Percentiles rank a stretch among this genome's conserved stretches.
phyloP scores from a whole-genome alignment of 2,329 filamentous ascomycete genomes.

The Cryphonectria japonica region DNA sequence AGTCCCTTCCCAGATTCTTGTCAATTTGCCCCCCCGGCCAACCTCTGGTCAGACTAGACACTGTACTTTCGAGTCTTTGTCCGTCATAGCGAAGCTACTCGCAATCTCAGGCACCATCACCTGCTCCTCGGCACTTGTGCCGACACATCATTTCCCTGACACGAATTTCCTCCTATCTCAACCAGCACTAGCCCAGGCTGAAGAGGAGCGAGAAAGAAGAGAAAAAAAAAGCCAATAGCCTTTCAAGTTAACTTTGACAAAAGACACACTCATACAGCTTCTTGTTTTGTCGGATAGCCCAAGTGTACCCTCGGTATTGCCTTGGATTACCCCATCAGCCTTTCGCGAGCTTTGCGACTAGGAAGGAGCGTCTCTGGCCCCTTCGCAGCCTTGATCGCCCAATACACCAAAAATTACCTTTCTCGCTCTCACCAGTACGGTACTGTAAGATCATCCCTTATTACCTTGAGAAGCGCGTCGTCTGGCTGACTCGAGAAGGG shows the following conservation, averaged over 20 bases:
- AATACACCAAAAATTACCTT: background rate
- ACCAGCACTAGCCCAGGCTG: background rate
- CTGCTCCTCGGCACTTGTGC: constrained; percentile 6
- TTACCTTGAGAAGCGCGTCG: background rate
- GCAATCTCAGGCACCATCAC: constrained; percentile 15
- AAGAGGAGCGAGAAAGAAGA: background rate
- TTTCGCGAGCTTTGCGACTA: constrained; percentile 1
- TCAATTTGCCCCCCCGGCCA: constrained; percentile 32
- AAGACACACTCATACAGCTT: background rate
- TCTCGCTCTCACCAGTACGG: background rate
- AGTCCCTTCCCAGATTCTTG: constrained; percentile 31
- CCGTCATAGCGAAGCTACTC: constrained; percentile 18
- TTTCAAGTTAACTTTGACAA: background rate
- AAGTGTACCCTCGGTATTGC: background rate
- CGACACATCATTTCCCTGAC: background rate
- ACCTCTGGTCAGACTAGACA: constrained; percentile 32
- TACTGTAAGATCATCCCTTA: background rate
- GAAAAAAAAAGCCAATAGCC: background rate
- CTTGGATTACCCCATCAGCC: background rate
- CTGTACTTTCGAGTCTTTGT: constrained; percentile 21
- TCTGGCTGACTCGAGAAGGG: constrained; percentile 7
- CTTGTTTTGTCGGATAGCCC: background rate
- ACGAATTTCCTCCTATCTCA: background rate
- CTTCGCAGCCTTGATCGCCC: background rate
- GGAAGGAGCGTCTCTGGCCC: constrained; percentile 3